Conservation (phyloP, 148 eudicot species). For the Polygonum aviculare region DNA sequence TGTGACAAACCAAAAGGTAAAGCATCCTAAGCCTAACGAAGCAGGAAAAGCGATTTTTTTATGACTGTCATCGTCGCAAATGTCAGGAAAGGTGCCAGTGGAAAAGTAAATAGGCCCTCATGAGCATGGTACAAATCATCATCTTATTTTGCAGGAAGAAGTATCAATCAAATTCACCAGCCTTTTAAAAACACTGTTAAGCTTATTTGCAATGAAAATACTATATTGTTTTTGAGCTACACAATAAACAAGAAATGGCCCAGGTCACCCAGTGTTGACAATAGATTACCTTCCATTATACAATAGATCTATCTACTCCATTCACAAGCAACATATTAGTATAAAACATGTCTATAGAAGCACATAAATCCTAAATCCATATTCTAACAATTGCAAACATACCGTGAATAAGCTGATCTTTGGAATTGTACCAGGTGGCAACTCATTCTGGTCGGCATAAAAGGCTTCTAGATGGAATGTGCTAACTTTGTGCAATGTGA, state of each 20-base stretch:
- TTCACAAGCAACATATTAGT: background rate
- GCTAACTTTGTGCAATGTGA: slow-evolving; percentile 42
- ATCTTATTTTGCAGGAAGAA: background rate
- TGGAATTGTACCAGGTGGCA: slow-evolving; percentile 58
- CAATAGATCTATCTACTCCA: background rate
- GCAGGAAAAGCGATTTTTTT: background rate
- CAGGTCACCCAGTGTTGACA: background rate
- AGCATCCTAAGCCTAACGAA: background rate
- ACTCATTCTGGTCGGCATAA: slow-evolving; percentile 47
- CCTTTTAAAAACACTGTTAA: background rate
- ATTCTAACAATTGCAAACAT: background rate
- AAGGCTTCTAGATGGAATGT: slow-evolving; percentile 55
- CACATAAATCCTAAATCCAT: background rate
- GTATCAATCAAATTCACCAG: background rate
- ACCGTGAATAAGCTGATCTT: slow-evolving; percentile 59
- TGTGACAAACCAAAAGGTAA: background rate
- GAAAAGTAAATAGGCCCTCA: background rate
- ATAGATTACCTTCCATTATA: background rate
- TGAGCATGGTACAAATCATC: background rate
- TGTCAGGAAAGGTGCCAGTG: background rate
- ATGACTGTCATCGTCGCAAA: background rate
- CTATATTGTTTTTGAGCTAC: background rate
- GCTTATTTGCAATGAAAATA: background rate
- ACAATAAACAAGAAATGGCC: background rate
- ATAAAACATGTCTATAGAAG: background rate